Base-by-base conservation (phyloP, 331 rosid genomes). In the Pyracantha coccinea region DNA sequence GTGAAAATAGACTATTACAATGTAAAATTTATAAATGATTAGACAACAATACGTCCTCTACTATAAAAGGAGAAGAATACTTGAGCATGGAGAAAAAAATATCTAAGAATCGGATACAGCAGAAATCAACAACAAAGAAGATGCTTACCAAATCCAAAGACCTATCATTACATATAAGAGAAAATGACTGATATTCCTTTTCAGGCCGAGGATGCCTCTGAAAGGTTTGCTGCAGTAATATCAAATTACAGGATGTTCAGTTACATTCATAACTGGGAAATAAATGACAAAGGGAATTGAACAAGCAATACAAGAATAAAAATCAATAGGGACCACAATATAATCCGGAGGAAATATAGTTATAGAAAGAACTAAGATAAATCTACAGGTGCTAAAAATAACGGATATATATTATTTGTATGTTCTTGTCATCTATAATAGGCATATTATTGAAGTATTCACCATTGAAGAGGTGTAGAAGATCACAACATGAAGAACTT, bases 171-270 rank as follows among this genome's bases (percentile, higher is more conserved):
- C 77, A 80, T 59, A 84, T 74, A 20, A 84, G 79, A 69, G 87
- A 84, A 77, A 84, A 84, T 47, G 87, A 84, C 53, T 84, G 84
- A 78, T 80, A 80, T 69, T 83, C 87, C 81, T 83, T 83, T 38
- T 83, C 84, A 6, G 87, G 82, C 63, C 77, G 83, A 73, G 87
- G 87, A 78, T 84, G 52, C 80, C 87, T 77, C 78, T 80, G 87
- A 73, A 84, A 84, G 27, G 73, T 74, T 47, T 84, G 80, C 87
- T 84, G 85, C n/a, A 74, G 61, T 16, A 73, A 4, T 41, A 50
- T 35, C 29, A 63, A 16, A 72, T 38, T 10, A 77, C 55, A 31
- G 32, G 32, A 38, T 15, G 25, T 35, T 41, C 15, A 19, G 61
- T 73, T 73, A 73, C 27, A 33, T 17, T 72, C 52, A 24, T n/a